Base-by-base conservation (phyloP, 2,329 filamentous ascomycete species). In the Hypoxylon sp. region DNA sequence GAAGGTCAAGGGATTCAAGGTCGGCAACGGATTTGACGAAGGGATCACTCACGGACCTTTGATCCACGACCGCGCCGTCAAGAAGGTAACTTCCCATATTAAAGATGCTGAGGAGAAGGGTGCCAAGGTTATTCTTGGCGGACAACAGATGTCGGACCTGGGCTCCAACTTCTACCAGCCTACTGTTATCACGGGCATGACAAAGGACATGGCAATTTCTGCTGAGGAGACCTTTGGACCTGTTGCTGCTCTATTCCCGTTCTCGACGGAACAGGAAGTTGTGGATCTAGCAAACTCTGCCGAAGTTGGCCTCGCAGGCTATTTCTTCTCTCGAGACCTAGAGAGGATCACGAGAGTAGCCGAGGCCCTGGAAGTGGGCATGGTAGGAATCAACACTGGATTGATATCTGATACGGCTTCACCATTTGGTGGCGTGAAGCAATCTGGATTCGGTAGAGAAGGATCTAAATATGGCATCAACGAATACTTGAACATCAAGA, bases 161-260 rank as follows among this genome's bases (percentile, higher is more conserved):
- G 95, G 96, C 3, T 78, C 84, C 41, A 97, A 97, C 82, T 99
- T 97, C 83, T 97, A 91, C 82, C 88, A 94, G 75, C 93, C 93
- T 2, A 98, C 96, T 0, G 92, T 98, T 45, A 89, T 99, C 67
- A 90, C 92, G 9, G 92, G 92, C 69, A 95, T 97, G 90, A 97
- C 86, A 10, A 84, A 86, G 63, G 89, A 94, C 45, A 98, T 98
- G 96, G 86, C 88, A 65, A 86, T 98, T 72, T 90, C 93, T 3
- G 84, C 84, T 1, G 95, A 98, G 80, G 96, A 99, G 84, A 99
- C 95, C 0, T 99, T 99, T 78, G 96, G 96, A 0, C 96, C 96
- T 2, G 92, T 98, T 0, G 95, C 94, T 0, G 95, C 92, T 0
- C 81, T 98, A 13, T 98, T 98, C 84, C 87, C 90, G 52, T 99